Evolutionary conservation across 768 basidiomycete species (phyloP).

Genomic region (Kwoniella dendrophila): DNA sequence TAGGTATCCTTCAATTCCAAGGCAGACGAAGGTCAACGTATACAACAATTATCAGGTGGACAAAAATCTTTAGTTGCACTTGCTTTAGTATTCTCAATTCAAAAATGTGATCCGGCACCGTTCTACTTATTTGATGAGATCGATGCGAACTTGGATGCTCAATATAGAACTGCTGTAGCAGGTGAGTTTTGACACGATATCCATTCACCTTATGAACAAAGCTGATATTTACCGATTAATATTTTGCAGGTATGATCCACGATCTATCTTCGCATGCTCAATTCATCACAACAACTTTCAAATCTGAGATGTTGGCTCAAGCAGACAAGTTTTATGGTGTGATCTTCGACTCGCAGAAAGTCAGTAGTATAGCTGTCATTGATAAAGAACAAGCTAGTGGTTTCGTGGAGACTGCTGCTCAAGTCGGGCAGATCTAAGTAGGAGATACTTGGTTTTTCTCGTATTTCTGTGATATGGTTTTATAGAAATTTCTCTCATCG

Average conservation of each 20-base stretch:
- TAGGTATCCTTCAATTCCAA: conserved; percentile 99
- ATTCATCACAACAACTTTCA: conserved; percentile 98
- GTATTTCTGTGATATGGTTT: neutral
- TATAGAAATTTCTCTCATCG: neutral
- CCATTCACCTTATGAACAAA: neutral
- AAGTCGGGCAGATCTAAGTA: conserved; percentile 26
- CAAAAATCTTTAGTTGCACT: conserved; percentile 97
- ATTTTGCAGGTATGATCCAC: conserved; percentile 81
- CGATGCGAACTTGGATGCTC: conserved; percentile 95
- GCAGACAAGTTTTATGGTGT: conserved; percentile 98
- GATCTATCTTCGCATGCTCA: conserved; percentile 83
- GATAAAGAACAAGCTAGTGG: conserved; percentile 87
- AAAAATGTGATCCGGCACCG: conserved; percentile 98
- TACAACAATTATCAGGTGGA: conserved; percentile 95
- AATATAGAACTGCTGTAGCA: conserved; percentile 95
- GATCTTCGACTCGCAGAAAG: conserved; percentile 91
- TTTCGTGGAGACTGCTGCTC: conserved; percentile 71
- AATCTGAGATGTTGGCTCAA: conserved; percentile 92
- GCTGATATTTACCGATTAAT: conserved; percentile 24
- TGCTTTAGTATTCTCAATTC: conserved; percentile 93
- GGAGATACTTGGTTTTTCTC: too few relatives aligned
- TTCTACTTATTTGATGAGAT: conserved; percentile 99
- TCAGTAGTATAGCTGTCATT: conserved; percentile 84
- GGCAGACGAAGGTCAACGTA: conserved; percentile 91
- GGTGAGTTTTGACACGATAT: conserved; percentile 62